A percentile compares a stretch with the other conserved stretches of the same genome.
Conservation (phyloP, 2,329 filamentous ascomycete genomes). For the Cordyceps pruinosa region DNA sequence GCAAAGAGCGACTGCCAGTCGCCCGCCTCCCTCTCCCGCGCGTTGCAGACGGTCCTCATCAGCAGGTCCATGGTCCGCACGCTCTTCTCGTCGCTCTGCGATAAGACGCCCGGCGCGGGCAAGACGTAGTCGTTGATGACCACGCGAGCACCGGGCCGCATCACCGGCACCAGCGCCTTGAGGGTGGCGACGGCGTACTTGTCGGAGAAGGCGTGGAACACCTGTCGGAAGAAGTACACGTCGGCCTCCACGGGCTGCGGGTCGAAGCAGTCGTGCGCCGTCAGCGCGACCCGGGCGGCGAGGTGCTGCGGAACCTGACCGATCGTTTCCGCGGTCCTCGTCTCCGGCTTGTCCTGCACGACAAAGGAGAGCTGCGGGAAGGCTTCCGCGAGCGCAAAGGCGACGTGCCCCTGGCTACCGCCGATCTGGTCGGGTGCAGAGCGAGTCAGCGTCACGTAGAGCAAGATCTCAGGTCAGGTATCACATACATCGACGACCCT, state of each 20-base stretch:
- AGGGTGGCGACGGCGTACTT: constrained; percentile 37
- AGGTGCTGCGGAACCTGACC: constrained; percentile 26
- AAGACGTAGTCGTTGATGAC: constrained; percentile 31
- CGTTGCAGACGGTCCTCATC: constrained; percentile 41
- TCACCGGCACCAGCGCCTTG: constrained; percentile 38
- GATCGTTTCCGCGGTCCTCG: constrained; percentile 28
- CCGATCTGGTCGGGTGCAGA: constrained; percentile 18
- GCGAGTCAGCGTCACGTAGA: not conserved
- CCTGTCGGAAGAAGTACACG: constrained; percentile 47
- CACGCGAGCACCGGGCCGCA: constrained; percentile 42
- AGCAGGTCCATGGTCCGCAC: constrained; percentile 37
- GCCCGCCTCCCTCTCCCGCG: constrained; percentile 35
- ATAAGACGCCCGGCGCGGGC: constrained; percentile 24
- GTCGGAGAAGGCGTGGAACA: constrained; percentile 51
- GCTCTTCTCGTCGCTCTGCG: constrained; percentile 30
- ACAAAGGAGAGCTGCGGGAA: constrained; percentile 32
- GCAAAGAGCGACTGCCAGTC: constrained; percentile 38
- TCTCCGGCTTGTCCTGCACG: constrained; percentile 42
- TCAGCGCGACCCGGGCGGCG: constrained; percentile 29
- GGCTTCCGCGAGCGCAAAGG: constrained; percentile 17
- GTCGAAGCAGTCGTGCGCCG: constrained; percentile 46
- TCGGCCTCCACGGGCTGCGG: constrained; percentile 43
- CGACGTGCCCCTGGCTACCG: constrained; percentile 21
- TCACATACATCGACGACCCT: constrained; percentile 22
- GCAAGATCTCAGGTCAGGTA: not conserved